Percentiles rank a stretch among this genome's conserved stretches.
Evolutionary conservation across 257 asterid species (phyloP).

Genomic region (Misopates orontium): DNA sequence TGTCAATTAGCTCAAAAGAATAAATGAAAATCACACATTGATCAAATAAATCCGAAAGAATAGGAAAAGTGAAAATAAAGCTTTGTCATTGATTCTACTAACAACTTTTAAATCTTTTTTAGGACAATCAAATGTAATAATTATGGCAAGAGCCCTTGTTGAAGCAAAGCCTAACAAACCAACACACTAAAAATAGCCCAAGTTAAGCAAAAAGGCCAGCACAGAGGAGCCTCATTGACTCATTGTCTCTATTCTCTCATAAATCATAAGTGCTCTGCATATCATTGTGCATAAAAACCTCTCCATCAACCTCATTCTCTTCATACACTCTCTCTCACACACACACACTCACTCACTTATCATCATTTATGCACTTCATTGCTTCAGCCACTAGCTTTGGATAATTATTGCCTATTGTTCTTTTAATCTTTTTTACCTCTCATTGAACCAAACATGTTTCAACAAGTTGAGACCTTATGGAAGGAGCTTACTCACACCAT

Average conservation of each 20-base stretch:
- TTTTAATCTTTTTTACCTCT: conserved; percentile 24
- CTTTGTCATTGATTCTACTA: too few species aligned
- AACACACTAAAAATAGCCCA: background rate
- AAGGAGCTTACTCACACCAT: conserved; percentile 38
- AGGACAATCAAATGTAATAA: conserved; percentile 29
- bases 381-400: conserved; percentile 28
- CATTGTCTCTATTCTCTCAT: conserved; percentile 22
- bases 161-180: conserved; percentile 46
- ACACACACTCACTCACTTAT: background rate
- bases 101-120: background rate
- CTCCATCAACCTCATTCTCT: conserved; percentile 15
- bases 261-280: conserved; percentile 17
- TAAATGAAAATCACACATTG: too few species aligned
- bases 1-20: too few species aligned
- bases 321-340: conserved; percentile 2
- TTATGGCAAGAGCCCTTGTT: conserved; percentile 46
- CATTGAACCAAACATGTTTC: conserved; percentile 44
- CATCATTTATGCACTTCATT: conserved; percentile 38
- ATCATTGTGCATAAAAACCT: conserved; percentile 29
- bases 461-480: conserved; percentile 40
- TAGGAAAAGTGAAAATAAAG: too few species aligned
- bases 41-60: too few species aligned
- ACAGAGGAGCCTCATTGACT: conserved; percentile 29
- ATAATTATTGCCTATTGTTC: conserved; percentile 35
- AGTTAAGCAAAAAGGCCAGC: too few species aligned